Conservation (phyloP, 2,329 filamentous ascomycete species). For the Calonectria ilicicola region DNA sequence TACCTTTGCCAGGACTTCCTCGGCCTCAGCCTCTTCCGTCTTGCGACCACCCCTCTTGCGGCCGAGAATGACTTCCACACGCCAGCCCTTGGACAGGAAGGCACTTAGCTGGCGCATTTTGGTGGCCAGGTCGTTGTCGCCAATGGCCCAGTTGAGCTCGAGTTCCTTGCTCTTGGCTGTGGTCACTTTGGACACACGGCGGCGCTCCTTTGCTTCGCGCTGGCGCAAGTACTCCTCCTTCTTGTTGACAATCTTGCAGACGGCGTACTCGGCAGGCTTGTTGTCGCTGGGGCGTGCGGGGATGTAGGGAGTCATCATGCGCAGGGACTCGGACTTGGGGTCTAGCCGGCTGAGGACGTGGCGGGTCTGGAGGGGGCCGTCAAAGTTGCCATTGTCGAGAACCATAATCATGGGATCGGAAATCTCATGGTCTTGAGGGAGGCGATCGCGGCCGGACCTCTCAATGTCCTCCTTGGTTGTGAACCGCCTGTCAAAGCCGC, state of each 20-base stretch:
- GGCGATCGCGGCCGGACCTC: constrained; percentile 50
- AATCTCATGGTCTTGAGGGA: constrained; percentile 60
- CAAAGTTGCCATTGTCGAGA: constrained; percentile 53
- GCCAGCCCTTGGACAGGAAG: constrained; percentile 81
- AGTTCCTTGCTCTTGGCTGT: constrained; percentile 74
- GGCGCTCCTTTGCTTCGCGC: constrained; percentile 57
- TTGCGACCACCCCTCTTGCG: constrained; percentile 71
- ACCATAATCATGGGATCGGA: constrained; percentile 55
- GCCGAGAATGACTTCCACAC: constrained; percentile 80
- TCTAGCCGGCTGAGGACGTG: constrained; percentile 56
- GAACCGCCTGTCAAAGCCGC: constrained; percentile 48
- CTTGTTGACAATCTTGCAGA: constrained; percentile 79
- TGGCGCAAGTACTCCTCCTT: constrained; percentile 58
- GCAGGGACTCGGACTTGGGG: constrained; percentile 50
- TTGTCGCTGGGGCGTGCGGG: constrained; percentile 43
- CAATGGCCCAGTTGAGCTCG: constrained; percentile 93
- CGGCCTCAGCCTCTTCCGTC: constrained; percentile 71
- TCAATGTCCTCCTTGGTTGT: constrained; percentile 49
- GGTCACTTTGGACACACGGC: constrained; percentile 55
- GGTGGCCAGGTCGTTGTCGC: constrained; percentile 78
- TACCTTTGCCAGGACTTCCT: constrained; percentile 63
- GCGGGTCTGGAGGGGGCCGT: constrained; percentile 52
- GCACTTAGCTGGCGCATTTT: constrained; percentile 73
- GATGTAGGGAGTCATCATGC: constrained; percentile 55
- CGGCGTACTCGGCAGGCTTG: constrained; percentile 55